Evolutionary conservation across 306 rosid species (phyloP).

Genomic region (Vigna mungo): DNA sequence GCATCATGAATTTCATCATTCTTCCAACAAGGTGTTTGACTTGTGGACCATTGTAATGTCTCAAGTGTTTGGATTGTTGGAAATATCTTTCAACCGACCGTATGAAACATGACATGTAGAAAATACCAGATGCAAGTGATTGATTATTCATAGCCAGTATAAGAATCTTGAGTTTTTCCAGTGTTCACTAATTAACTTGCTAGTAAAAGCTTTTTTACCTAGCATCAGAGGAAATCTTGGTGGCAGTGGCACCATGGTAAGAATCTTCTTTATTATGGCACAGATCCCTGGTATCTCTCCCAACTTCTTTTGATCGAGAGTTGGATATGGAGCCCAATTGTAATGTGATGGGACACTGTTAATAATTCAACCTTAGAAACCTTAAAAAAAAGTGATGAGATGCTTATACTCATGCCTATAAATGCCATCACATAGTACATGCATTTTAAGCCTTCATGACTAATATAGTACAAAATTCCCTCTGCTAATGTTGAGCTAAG

Average conservation of each 20-base stretch:
- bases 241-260: constrained; percentile 17
- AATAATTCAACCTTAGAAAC: constrained; percentile 21
- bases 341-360: constrained; percentile 18
- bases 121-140: constrained; percentile 25
- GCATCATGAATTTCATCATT: constrained; percentile 30
- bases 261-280: constrained; percentile 36
- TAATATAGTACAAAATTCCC: constrained; percentile 4
- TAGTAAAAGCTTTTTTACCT: constrained; percentile 29
- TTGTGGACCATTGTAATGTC: constrained; percentile 45
- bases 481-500: not conserved
- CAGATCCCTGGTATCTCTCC: constrained; percentile 56
- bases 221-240: no score
- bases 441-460: constrained; percentile 5
- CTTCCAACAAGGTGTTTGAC: constrained; percentile 20
- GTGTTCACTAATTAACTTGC: constrained; percentile 26
- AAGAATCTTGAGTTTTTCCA: no score
- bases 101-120: constrained; percentile 20
- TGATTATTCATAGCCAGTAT: not conserved
- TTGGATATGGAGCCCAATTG: constrained; percentile 41
- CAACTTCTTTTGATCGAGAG: constrained; percentile 40
- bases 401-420: constrained; percentile 4
- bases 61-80: constrained; percentile 26
- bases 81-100: constrained; percentile 20
- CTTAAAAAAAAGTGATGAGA: constrained; percentile 20
- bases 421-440: constrained; percentile 5